Conservation (phyloP, 2,329 filamentous ascomycete species). For the Aspergillus floridensis region DNA sequence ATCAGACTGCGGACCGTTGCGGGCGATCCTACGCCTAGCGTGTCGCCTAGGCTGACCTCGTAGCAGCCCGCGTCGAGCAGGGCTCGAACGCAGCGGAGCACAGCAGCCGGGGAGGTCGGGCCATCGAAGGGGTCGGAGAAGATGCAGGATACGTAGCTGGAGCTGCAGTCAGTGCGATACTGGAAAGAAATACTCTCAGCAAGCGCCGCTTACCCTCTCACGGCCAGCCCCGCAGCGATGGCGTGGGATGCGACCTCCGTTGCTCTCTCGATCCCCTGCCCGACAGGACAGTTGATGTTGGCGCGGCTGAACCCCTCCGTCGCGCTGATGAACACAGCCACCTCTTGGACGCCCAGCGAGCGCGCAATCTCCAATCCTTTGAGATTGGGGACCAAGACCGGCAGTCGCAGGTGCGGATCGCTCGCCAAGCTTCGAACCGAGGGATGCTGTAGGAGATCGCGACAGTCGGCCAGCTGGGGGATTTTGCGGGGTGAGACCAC, state of each 20-base stretch:
- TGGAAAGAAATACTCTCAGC: not conserved
- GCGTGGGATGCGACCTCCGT: constrained; percentile 33
- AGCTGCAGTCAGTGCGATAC: not conserved
- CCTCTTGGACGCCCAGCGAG: constrained; percentile 33
- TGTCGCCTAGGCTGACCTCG: constrained; percentile 87
- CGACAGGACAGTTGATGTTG: constrained; percentile 44
- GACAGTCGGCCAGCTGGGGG: constrained; percentile 62
- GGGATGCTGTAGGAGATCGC: constrained; percentile 19
- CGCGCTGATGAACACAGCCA: constrained; percentile 44
- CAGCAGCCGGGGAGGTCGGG: constrained; percentile 50
- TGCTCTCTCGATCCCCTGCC: constrained; percentile 37
- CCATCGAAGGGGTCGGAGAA: constrained; percentile 52
- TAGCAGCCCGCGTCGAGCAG: constrained; percentile 84
- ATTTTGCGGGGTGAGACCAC: constrained; percentile 84
- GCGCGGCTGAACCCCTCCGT: constrained; percentile 44
- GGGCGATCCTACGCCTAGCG: constrained; percentile 79
- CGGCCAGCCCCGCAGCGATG: constrained; percentile 24
- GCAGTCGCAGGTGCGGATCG: constrained; percentile 23
- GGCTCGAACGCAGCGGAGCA: constrained; percentile 52
- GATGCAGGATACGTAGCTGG: constrained; percentile 41
- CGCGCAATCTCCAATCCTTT: constrained; percentile 58
- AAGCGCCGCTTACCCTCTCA: constrained; percentile 31
- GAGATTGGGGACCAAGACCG: constrained; percentile 43
- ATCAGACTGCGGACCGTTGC: constrained; percentile 33
- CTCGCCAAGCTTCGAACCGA: constrained; percentile 54